These are phyloP conservation scores for Thermochaetoides thermophila DNA, from an alignment of 495 filamentous ascomycete species.

Conservation along the genomic window DNA sequence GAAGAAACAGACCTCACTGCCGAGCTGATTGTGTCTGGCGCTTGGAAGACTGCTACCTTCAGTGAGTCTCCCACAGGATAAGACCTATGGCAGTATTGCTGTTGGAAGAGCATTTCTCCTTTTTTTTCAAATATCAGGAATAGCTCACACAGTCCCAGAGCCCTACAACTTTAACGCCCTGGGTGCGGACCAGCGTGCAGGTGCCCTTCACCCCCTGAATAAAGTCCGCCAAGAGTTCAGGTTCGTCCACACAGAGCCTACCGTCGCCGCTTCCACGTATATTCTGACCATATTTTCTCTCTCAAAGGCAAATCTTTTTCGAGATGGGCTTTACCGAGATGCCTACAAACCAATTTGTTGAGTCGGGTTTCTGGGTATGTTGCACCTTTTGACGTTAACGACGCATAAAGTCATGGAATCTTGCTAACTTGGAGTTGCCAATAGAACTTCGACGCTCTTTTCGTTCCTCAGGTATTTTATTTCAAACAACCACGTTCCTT, in stretches of 20 bases:
- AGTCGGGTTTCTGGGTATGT: slow-evolving; percentile 73
- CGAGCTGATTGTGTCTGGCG: slow-evolving; percentile 72
- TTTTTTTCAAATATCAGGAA: background rate
- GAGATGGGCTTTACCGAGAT: slow-evolving; percentile 81
- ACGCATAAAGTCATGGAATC: slow-evolving; percentile 38
- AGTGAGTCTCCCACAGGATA: slow-evolving; percentile 26
- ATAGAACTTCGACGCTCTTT: slow-evolving; percentile 88
- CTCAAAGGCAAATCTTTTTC: slow-evolving; percentile 80
- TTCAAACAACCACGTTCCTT: too few relatives aligned
- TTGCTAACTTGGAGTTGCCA: slow-evolving; percentile 1
- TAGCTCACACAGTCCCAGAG: slow-evolving; percentile 22
- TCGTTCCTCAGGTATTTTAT: slow-evolving; percentile 55
- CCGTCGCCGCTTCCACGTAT: background rate
- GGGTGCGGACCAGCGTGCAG: slow-evolving; percentile 62
- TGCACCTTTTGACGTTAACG: background rate
- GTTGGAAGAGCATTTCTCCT: background rate
- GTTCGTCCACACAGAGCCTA: background rate
- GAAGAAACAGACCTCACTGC: slow-evolving; percentile 92
- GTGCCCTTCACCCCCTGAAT: slow-evolving; percentile 84
- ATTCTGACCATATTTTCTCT: background rate
- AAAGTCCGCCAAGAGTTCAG: slow-evolving; percentile 84
- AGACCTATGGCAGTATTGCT: too few relatives aligned
- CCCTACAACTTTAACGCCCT: slow-evolving; percentile 94
- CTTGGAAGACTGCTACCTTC: slow-evolving; percentile 74
- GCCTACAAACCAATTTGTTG: slow-evolving; percentile 68